These are phyloP conservation scores for Cutaneotrichosporon arboriforme DNA, from an alignment of 1,284 basidiomycete species.

Conservation along the genomic window DNA sequence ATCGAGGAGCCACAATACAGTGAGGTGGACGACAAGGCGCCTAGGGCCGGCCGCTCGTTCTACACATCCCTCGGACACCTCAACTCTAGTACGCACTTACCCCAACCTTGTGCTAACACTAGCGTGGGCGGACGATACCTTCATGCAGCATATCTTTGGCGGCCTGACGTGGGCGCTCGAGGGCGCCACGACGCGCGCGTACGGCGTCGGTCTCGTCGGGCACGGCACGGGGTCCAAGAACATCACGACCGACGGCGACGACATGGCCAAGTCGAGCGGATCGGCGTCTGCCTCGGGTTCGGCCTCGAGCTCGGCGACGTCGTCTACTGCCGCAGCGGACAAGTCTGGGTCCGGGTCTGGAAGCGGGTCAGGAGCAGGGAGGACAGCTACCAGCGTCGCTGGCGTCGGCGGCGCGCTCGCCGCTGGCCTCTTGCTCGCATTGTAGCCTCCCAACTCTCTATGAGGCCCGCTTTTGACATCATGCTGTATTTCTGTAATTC, in stretches of 20 bases:
- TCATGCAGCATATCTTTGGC: constrained; percentile 63
- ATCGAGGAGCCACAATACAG: constrained; percentile 62
- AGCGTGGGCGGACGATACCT: constrained; percentile 56
- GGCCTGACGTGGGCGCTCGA: constrained; percentile 66
- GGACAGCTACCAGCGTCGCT: background rate
- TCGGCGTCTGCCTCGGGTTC: background rate
- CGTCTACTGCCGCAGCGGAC: background rate
- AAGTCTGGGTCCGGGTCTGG: background rate
- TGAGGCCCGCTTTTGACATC: no score
- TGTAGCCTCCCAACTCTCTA: no score
- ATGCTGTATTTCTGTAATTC: no score
- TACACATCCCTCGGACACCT: constrained; percentile 73
- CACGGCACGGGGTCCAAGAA: constrained; percentile 11
- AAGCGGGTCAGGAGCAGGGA: background rate
- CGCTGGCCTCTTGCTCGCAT: background rate
- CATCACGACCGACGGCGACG: background rate
- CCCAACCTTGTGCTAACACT: background rate
- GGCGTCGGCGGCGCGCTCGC: background rate
- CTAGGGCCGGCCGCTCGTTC: constrained; percentile 63
- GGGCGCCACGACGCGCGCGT: constrained; percentile 48
- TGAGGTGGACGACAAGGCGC: constrained; percentile 38
- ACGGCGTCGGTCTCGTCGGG: constrained; percentile 40
- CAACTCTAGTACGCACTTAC: constrained; percentile 54
- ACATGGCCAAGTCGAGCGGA: background rate
- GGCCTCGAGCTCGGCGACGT: background rate